These are phyloP conservation scores for Apiotrichum veenhuisii DNA, from an alignment of 1,284 basidiomycete genomes.

Conservation along the genomic window DNA sequence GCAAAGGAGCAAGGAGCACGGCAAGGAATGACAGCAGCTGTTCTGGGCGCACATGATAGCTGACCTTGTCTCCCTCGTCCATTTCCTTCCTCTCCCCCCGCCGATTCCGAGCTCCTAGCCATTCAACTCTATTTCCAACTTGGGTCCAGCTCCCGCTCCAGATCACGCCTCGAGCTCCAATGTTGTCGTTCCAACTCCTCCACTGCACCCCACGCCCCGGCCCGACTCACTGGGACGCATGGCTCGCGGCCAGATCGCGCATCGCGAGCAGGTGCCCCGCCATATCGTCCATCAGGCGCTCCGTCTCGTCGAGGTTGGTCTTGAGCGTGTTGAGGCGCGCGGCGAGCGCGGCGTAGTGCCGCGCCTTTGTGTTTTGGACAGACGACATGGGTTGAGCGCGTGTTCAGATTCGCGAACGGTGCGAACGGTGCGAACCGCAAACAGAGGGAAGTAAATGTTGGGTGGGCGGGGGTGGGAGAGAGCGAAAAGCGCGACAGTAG, in stretches of 20 bases:
- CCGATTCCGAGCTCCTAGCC: no score
- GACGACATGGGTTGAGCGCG: conserved; percentile 20
- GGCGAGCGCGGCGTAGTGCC: conserved; percentile 46
- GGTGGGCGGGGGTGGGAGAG: no score
- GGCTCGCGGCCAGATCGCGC: conserved; percentile 38
- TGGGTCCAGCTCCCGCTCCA: neutral
- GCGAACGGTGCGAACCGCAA: no score
- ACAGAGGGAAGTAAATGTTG: neutral
- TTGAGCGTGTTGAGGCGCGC: conserved; percentile 37
- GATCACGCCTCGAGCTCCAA: neutral
- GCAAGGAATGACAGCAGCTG: no score
- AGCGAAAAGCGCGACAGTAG: no score
- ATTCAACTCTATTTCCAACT: no score
- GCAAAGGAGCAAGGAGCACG: no score
- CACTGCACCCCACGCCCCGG: no score
- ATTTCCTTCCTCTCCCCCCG: no score
- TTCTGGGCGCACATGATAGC: no score
- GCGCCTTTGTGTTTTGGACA: conserved; percentile 33
- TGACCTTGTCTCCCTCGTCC: no score
- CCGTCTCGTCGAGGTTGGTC: conserved; percentile 38
- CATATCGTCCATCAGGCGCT: conserved; percentile 37
- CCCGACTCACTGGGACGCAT: conserved; percentile 46
- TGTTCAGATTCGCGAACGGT: neutral
- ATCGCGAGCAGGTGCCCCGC: conserved; percentile 38
- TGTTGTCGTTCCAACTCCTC: neutral